phyloP scores from a whole-genome alignment of 306 rosid species.

The Leucaena leucocephala region DNA sequence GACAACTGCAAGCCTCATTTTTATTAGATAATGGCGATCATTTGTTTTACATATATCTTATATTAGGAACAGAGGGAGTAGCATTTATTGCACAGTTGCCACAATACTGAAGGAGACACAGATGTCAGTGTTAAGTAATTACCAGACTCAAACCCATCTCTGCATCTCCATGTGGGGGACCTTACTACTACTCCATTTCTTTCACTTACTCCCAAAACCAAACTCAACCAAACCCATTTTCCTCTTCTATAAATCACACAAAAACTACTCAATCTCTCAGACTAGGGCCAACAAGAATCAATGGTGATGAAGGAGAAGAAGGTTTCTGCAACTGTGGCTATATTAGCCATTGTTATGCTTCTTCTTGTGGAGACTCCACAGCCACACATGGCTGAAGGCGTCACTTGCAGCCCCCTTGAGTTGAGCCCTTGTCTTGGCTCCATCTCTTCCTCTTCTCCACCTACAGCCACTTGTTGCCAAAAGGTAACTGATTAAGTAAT shows the following conservation, averaged over 20 bases:
- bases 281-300: too few species aligned
- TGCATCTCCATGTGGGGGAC: background rate
- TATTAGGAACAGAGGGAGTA: too few species aligned
- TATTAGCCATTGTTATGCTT: conserved; percentile 29
- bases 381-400: conserved; percentile 34
- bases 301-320: background rate
- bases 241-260: conserved; percentile 2
- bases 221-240: background rate
- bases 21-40: too few species aligned
- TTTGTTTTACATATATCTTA: too few species aligned
- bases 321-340: background rate
- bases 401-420: conserved; percentile 49
- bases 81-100: background rate
- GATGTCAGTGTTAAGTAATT: background rate
- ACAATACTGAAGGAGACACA: background rate
- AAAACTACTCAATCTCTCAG: background rate
- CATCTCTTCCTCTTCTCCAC: conserved; percentile 36
- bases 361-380: conserved; percentile 21
- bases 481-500: conserved; percentile 7
- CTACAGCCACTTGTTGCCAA: conserved; percentile 54
- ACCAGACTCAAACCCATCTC: background rate
- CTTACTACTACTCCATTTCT: background rate
- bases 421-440: conserved; percentile 49
- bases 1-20: too few species aligned
- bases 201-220: background rate